Percentiles rank a stretch among this genome's conserved stretches.
Evolutionary conservation across 176 grass and related monocot genomes (phyloP).

Genomic region (Oryza brachyantha): DNA sequence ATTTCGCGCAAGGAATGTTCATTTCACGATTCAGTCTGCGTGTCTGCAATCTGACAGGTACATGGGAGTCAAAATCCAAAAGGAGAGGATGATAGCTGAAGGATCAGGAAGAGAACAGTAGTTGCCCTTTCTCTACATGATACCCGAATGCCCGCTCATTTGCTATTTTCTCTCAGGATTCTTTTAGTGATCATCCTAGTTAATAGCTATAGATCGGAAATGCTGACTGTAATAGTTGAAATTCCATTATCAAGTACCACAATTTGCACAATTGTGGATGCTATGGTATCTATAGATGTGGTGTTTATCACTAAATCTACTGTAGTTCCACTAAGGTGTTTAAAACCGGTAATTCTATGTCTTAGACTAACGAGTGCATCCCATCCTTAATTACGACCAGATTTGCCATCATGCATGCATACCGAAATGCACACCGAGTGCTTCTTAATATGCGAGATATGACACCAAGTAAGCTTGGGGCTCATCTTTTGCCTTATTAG

Average conservation of each 20-base stretch:
- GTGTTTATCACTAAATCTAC: not conserved
- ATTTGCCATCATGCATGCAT: not conserved
- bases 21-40: not conserved
- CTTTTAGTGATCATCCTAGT: conserved; percentile 19
- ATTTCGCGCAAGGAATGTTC: not conserved
- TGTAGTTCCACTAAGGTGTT: not conserved
- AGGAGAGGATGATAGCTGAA: conserved; percentile 47
- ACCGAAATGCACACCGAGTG: not conserved
- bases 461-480: no score
- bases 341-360: not conserved
- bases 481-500: no score
- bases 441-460: not conserved
- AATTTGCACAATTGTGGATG: conserved; percentile 5
- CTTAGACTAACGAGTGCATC: not conserved
- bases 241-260: not conserved
- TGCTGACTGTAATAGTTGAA: conserved; percentile 21
- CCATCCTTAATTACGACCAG: not conserved
- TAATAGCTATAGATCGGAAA: not conserved
- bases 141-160: no score
- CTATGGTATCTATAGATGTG: not conserved
- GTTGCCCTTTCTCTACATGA: no score
- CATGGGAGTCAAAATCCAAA: conserved; percentile 70
- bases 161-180: not conserved
- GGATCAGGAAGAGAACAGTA: conserved; percentile 2
- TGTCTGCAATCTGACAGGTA: conserved; percentile 52